These are phyloP conservation scores for Trametes maxima DNA, from an alignment of 768 basidiomycete species.

Conservation along the genomic window DNA sequence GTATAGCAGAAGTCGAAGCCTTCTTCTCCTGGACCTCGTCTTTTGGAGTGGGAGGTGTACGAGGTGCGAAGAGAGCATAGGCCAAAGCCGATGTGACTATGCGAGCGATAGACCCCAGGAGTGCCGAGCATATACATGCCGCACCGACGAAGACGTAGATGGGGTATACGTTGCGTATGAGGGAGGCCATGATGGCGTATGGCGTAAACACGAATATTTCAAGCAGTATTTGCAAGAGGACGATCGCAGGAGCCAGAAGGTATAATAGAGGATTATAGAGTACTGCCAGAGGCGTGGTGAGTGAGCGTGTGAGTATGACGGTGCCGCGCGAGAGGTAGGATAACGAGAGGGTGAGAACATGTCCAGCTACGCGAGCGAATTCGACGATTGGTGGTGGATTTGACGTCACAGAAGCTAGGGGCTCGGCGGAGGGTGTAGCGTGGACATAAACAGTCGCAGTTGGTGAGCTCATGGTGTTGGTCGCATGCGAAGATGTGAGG, in stretches of 20 bases:
- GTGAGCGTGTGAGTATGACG: neutral
- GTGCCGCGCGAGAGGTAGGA: conserved; percentile 10
- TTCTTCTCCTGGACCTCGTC: neutral
- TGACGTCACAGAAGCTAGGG: neutral
- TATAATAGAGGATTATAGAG: conserved; percentile 37
- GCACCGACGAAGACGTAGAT: conserved; percentile 32
- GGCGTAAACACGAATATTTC: conserved; percentile 51
- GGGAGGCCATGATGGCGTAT: conserved; percentile 33
- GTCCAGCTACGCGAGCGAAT: conserved; percentile 18
- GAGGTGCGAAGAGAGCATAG: conserved; percentile 18
- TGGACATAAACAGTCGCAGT: conserved; percentile 1
- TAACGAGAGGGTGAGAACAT: conserved; percentile 5
- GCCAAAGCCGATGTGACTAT: conserved; percentile 3
- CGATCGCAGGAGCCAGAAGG: conserved; percentile 50
- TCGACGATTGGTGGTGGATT: conserved; percentile 24
- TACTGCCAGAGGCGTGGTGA: conserved; percentile 14
- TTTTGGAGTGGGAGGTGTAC: neutral
- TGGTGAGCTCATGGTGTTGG: conserved; percentile 1
- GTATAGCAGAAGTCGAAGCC: neutral
- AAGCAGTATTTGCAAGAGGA: conserved; percentile 43
- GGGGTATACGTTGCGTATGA: conserved; percentile 28
- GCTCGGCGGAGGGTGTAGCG: neutral
- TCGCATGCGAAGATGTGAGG: neutral
- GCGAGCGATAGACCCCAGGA: conserved; percentile 26
- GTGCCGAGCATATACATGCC: conserved; percentile 20